Evolutionary conservation across 2,329 filamentous ascomycete genomes (phyloP).

Genomic region (Endoconidiophora laricicola): DNA sequence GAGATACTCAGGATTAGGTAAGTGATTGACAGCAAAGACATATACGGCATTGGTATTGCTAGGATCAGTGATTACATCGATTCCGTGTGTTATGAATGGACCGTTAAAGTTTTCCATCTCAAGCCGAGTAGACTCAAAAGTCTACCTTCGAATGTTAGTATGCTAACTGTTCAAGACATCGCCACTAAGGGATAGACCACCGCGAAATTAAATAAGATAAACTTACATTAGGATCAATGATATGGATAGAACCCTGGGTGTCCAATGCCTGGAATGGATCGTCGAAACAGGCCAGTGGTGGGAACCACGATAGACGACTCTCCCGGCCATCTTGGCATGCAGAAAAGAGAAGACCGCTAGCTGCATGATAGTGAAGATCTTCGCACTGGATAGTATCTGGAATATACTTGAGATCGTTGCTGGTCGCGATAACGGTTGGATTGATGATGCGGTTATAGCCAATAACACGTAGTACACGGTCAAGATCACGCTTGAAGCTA

Average conservation of each 20-base stretch:
- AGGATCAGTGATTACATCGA: slow-evolving; percentile 39
- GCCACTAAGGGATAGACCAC: neutral
- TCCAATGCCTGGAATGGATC: slow-evolving; percentile 21
- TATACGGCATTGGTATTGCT: slow-evolving; percentile 30
- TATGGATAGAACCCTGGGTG: slow-evolving; percentile 29
- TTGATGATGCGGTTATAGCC: slow-evolving; percentile 18
- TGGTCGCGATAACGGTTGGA: slow-evolving; percentile 14
- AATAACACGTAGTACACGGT: slow-evolving; percentile 13
- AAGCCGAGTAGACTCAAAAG: slow-evolving; percentile 28
- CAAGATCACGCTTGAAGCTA: slow-evolving; percentile 2
- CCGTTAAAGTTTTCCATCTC: slow-evolving; percentile 32
- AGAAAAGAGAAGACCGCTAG: slow-evolving; percentile 34
- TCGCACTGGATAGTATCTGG: slow-evolving; percentile 40
- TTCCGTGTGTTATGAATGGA: slow-evolving; percentile 42
- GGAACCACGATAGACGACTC: slow-evolving; percentile 35
- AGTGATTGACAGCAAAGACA: slow-evolving; percentile 44
- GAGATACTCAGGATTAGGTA: slow-evolving; percentile 29
- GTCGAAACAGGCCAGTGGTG: slow-evolving; percentile 26
- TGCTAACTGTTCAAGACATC: neutral
- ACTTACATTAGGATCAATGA: slow-evolving; percentile 36
- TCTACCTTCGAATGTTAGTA: slow-evolving; percentile 19
- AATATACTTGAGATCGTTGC: slow-evolving; percentile 25
- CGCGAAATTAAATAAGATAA: neutral
- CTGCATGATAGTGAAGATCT: slow-evolving; percentile 38
- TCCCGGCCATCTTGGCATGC: slow-evolving; percentile 33